Base-by-base conservation (phyloP, 768 basidiomycete genomes). In the Heimioporus sp. region DNA sequence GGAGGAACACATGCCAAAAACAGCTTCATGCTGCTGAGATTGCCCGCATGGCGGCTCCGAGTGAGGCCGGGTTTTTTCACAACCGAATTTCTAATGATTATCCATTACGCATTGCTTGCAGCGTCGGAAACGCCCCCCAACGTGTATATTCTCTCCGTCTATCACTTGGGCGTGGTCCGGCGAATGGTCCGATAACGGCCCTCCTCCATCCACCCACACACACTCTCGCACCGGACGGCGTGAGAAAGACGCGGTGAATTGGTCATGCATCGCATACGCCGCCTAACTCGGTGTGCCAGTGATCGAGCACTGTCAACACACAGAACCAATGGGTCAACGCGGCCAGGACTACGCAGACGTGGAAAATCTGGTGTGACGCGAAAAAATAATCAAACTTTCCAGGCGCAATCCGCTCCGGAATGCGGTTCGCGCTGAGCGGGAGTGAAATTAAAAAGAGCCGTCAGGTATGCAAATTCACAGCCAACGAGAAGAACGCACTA, bases 341-440 rank as follows among this genome's bases (percentile, higher is more conserved):
- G 10, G 87, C 90, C 21, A 84, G 68, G 48, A 92, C 75, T 35
- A 95, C 92, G 61, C 80, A 83, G 54, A 85, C 67, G 65, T 95
- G 94, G 69, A 97, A 95, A 60, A 96, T 87, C 69, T 95, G 90
- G 73, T 96, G 93, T 17, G 88, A 92, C 0, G 88, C 80, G 49
- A 85, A 78, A 61, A 90, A 79, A 61, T 80, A 78, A 71, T 94
- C 92, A 70, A 93, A 93, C 56, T 70, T 80, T 35, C 92, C 91
- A 6, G 90, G 90, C 8, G 76, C 72, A 54, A 85, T 71, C 36
- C 82, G 76, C 62, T 95, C 92, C 40, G 92, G 92, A 49, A 92
- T 78, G 45, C 91, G 81, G 64, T 86, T 85, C 43, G 91, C 91
- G 71, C 92, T 95, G 68, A 68, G 64, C 67, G 67, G 68, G 68